phyloP scores from a whole-genome alignment of 1,139 yeast species.

The Pichia sp. region DNA sequence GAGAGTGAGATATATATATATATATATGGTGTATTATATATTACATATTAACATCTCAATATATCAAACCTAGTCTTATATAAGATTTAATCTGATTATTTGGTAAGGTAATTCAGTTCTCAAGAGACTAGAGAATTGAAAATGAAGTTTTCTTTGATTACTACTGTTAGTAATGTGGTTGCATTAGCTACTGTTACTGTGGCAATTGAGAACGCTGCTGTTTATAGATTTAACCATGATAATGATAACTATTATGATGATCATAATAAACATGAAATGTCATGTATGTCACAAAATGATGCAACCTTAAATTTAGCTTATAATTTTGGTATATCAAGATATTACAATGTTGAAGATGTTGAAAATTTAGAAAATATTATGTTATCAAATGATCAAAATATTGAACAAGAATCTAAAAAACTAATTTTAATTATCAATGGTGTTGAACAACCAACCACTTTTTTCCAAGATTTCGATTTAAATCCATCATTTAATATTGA shows the following conservation, averaged over 20 bases:
- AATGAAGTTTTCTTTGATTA: too few relatives aligned
- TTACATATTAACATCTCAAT: too few relatives aligned
- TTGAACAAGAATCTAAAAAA: constrained; percentile 23
- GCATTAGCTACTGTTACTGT: constrained; percentile 7
- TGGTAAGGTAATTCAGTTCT: too few relatives aligned
- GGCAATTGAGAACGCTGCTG: constrained; percentile 25
- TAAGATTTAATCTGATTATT: too few relatives aligned
- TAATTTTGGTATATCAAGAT: constrained; percentile 35
- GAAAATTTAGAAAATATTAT: constrained; percentile 26
- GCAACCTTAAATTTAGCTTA: constrained; percentile 37
- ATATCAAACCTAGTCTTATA: too few relatives aligned
- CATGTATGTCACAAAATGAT: constrained; percentile 22
- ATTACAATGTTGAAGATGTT: constrained; percentile 30
- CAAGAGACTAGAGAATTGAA: too few relatives aligned
- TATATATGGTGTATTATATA: too few relatives aligned
- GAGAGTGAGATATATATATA: too few relatives aligned
- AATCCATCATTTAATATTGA: constrained; percentile 21
- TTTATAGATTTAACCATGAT: constrained; percentile 19
- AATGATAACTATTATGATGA: not conserved
- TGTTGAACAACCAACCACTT: constrained; percentile 30
- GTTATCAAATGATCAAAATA: constrained; percentile 20
- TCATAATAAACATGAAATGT: constrained; percentile 2
- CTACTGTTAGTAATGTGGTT: not conserved
- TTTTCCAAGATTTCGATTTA: constrained; percentile 24
- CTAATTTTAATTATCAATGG: constrained; percentile 39